phyloP scores from a whole-genome alignment of 176 grass and related monocot genomes.

The Ensete ventricosum region DNA sequence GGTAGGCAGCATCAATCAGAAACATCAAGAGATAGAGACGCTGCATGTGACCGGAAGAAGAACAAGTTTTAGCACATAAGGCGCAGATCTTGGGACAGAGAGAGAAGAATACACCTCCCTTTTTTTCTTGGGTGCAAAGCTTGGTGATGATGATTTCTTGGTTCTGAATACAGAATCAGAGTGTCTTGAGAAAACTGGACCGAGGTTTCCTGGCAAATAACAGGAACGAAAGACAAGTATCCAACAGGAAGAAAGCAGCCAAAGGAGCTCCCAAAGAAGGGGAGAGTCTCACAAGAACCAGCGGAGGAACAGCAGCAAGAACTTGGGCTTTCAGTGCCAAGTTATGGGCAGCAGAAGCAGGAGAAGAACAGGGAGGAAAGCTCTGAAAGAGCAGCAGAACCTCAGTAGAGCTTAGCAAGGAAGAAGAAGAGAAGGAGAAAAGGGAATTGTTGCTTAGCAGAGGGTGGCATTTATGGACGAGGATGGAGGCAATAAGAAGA shows the following conservation, averaged over 20 bases:
- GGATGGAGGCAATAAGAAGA: background rate
- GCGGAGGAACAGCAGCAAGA: background rate
- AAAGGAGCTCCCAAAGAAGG: background rate
- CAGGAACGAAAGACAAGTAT: background rate
- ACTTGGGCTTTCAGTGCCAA: background rate
- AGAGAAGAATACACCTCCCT: too few species aligned
- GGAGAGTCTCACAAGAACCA: background rate
- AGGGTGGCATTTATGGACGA: conserved; percentile 1
- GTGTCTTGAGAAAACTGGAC: background rate
- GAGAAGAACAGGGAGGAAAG: background rate
- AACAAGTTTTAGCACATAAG: background rate
- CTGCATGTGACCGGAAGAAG: conserved; percentile 13
- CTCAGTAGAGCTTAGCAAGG: background rate
- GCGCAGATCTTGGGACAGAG: background rate
- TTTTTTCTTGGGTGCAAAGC: background rate
- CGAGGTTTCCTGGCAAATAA: background rate
- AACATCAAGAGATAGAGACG: conserved; percentile 50
- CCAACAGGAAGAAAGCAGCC: background rate
- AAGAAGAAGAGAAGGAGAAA: conserved; percentile 2
- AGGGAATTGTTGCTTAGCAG: background rate
- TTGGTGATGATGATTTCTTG: background rate
- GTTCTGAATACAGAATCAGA: too few species aligned
- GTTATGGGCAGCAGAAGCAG: background rate
- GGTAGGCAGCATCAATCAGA: conserved; percentile 75
- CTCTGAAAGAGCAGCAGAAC: background rate